Evolutionary conservation across 2,329 filamentous ascomycete genomes (phyloP), one percentile per base, ranked within the genome.

Genomic region (Ascochyta viciae-villosae): DNA sequence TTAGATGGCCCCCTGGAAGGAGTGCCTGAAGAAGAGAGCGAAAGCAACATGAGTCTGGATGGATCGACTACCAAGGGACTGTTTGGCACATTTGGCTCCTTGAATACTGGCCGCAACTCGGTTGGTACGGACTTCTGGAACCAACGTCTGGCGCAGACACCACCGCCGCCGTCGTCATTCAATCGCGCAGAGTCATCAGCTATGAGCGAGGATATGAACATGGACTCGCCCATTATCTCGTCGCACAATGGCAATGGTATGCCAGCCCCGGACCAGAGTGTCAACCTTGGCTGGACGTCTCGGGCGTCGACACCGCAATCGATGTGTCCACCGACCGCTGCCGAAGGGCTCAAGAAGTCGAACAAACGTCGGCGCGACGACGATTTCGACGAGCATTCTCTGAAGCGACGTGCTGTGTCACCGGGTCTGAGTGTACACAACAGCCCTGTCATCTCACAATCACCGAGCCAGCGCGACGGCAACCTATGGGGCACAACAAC

Each of bases 401-500:
- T 97, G 80, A 98, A 98, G 77, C 86, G 94, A 15, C 86, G 94
- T 39, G 94, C 94, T 23, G 94, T 98, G 2, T 95, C 90, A 56
- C 94, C 94, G 0, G 91, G 93, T 15, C 88, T 97, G 82, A 96
- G 92, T 73, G 89, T 89, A 1, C 92, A 96, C 68, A 96, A 94
- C 76, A 96, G 91, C 59, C 94, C 94, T 1, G 83, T 96, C 33
- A 85, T 94, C 54, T 80, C 82, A 65, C 91, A 96, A 72, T 94
- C 90, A 51, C 92, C 93, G 1, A 84, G 90, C 62, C 87, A 94
- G 71, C 83, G 88, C 43, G 90, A 92, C 61, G 79, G 79, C 39
- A 83, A 82, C 47, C 83, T 88, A 0, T 93, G 90, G 89, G 89
- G 89, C n/a, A 88, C 87, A 6, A 81, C 88, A 15, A 84, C 89